Percentiles rank a stretch among this genome's conserved stretches.
phyloP scores from a whole-genome alignment of 805 yeast species.

The Myxozyma kluyveri region DNA sequence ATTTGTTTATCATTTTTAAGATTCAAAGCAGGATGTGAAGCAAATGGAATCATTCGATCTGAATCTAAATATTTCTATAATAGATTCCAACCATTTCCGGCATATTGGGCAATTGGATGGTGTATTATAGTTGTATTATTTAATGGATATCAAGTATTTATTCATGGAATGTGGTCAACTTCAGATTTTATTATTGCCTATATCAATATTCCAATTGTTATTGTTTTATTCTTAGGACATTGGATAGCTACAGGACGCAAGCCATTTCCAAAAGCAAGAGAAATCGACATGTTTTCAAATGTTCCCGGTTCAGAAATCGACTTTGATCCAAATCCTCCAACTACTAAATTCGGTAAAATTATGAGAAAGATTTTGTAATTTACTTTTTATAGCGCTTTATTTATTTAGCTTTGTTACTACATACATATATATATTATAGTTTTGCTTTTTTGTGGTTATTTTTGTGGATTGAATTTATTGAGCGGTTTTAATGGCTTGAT shows the following conservation, averaged over 20 bases:
- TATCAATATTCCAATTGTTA: conserved; percentile 62
- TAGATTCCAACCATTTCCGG: conserved; percentile 60
- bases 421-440: too few relatives aligned
- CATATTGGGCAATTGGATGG: conserved; percentile 48
- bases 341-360: conserved; percentile 16
- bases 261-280: conserved; percentile 11
- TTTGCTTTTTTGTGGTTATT: not conserved
- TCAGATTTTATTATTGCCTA: conserved; percentile 66
- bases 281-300: conserved; percentile 23
- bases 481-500: too few relatives aligned
- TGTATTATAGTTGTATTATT: conserved; percentile 54
- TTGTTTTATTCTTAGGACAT: conserved; percentile 34
- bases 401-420: not conserved
- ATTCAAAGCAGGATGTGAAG: conserved; percentile 58
- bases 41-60: conserved; percentile 50
- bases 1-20: conserved; percentile 59
- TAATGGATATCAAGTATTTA: conserved; percentile 69
- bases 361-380: conserved; percentile 11
- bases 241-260: conserved; percentile 16
- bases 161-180: conserved; percentile 62
- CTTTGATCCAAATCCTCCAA: conserved; percentile 15
- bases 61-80: conserved; percentile 49
- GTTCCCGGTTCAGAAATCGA: conserved; percentile 23
- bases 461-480: too few relatives aligned
- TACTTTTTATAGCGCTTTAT: not conserved